phyloP scores from a whole-genome alignment of 192 early-diverging fungal species.

The Coemansia sp. region DNA sequence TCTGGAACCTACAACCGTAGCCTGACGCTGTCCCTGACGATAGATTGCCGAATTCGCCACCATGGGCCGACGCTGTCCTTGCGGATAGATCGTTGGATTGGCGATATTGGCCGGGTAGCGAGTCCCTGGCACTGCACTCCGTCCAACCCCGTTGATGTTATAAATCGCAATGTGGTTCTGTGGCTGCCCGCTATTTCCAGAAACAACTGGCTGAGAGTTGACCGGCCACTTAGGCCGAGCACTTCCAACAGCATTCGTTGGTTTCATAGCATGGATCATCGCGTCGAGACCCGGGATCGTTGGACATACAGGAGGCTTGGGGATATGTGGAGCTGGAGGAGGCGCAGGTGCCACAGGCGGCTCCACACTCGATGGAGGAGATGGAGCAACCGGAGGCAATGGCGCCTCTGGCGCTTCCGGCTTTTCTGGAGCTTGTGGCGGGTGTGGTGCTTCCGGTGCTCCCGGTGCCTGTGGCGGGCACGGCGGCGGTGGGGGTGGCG shows the following conservation, averaged over 20 bases:
- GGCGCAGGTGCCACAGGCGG: neutral
- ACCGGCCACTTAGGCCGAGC: neutral
- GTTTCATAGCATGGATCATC: neutral
- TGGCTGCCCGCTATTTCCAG: neutral
- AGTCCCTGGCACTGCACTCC: neutral
- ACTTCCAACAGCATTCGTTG: neutral
- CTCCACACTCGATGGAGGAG: neutral
- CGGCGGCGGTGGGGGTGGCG: constrained; percentile 21
- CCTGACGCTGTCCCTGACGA: neutral
- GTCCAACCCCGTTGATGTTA: constrained; percentile 17
- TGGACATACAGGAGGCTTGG: constrained; percentile 4
- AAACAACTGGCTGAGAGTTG: neutral
- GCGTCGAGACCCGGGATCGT: neutral
- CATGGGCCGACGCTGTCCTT: neutral
- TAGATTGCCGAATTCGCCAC: neutral
- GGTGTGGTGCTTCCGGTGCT: constrained; percentile 1
- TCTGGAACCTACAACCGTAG: neutral
- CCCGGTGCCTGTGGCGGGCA: neutral
- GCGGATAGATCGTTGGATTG: neutral
- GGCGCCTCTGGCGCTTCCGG: neutral
- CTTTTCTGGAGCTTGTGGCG: constrained; percentile 8
- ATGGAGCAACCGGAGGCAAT: neutral
- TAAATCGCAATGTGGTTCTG: constrained; percentile 22
- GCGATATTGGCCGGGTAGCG: neutral
- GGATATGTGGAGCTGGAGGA: constrained; percentile 1